Conservation (phyloP, 768 basidiomycete species). For the Tricholoma matsutake region DNA sequence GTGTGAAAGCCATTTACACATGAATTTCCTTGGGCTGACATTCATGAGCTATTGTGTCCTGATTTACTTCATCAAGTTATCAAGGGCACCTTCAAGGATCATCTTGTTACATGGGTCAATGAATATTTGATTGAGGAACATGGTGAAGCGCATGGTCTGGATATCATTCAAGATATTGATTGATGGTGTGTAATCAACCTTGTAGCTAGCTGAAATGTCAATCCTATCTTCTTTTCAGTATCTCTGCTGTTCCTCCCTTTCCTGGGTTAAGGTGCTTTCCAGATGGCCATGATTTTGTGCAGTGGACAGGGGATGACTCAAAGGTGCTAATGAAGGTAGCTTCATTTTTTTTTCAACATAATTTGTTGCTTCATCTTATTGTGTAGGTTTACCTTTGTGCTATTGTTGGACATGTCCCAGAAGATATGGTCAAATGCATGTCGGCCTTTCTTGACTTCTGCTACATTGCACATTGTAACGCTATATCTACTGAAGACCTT, state of each 20-base stretch:
- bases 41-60: constrained; percentile 26
- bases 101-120: constrained; percentile 27
- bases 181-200: constrained; percentile 16
- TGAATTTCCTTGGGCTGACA: constrained; percentile 27
- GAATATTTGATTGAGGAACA: constrained; percentile 20
- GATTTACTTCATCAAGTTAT: constrained; percentile 32
- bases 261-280: not conserved
- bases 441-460: constrained; percentile 9
- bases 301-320: not conserved
- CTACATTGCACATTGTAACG: not conserved
- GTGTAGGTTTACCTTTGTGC: constrained; percentile 6
- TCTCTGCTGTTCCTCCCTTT: not conserved
- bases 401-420: constrained; percentile 10
- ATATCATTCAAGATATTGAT: constrained; percentile 29
- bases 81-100: constrained; percentile 31
- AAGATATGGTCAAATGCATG: constrained; percentile 4
- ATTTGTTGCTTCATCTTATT: not conserved
- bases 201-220: not conserved
- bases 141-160: constrained; percentile 8
- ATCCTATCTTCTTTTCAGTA: not conserved
- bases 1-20: constrained; percentile 14
- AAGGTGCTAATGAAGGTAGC: not conserved
- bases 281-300: not conserved
- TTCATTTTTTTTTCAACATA: not conserved
- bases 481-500: no score